Evolutionary conservation across 2,329 filamentous ascomycete species (phyloP).

Genomic region (Aspergillus sp.): DNA sequence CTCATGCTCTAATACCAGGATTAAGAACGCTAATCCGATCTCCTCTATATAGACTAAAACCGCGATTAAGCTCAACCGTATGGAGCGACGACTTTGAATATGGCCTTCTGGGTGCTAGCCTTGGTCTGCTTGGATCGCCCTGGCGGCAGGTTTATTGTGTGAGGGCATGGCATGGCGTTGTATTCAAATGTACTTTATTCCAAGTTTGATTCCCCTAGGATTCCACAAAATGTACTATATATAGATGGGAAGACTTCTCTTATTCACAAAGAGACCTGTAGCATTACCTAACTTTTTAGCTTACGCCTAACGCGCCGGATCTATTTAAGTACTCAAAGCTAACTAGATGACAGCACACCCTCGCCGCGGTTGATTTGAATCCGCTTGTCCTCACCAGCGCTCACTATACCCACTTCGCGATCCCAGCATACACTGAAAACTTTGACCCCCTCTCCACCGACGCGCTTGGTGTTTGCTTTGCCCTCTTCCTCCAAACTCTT

Average conservation of each 20-base stretch:
- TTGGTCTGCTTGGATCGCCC: conserved; percentile 21
- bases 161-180: conserved; percentile 22
- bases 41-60: conserved; percentile 52
- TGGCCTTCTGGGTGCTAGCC: conserved; percentile 6
- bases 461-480: conserved; percentile 56
- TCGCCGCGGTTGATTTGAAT: conserved; percentile 83
- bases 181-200: conserved; percentile 13
- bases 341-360: conserved; percentile 40
- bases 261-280: not conserved
- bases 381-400: conserved; percentile 87
- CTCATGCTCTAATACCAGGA: not conserved
- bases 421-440: conserved; percentile 90
- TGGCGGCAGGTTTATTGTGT: conserved; percentile 21
- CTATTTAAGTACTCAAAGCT: conserved; percentile 28
- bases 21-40: not conserved
- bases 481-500: conserved; percentile 68
- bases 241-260: conserved; percentile 10
- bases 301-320: conserved; percentile 28
- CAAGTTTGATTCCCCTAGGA: conserved; percentile 10
- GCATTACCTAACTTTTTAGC: conserved; percentile 32
- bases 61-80: conserved; percentile 58
- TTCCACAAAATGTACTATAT: conserved; percentile 21
- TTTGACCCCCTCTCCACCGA: conserved; percentile 81
- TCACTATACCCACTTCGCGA: conserved; percentile 80
- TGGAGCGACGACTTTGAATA: conserved; percentile 51